A percentile compares a stretch with the other conserved stretches of the same genome.
These are phyloP conservation scores for Aspergillus clavatus DNA, from an alignment of 2,329 filamentous ascomycete species.

Conservation along the genomic window DNA sequence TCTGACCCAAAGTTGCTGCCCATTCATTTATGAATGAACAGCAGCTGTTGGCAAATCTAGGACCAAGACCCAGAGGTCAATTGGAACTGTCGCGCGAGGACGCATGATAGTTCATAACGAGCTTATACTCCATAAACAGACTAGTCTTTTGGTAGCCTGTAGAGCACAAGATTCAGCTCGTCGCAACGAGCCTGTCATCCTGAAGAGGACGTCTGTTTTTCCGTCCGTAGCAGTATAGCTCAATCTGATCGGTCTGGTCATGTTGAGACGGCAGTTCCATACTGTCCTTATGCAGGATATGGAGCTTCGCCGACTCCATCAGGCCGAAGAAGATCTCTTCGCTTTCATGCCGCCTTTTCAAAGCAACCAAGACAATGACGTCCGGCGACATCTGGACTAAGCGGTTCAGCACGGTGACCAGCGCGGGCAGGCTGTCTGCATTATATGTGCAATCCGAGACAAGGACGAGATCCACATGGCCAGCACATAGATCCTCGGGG, in stretches of 20 bases:
- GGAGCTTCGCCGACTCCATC: slow-evolving; percentile 43
- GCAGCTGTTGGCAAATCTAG: too few species aligned
- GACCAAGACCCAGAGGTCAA: too few species aligned
- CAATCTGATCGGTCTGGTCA: slow-evolving; percentile 32
- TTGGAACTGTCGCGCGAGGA: too few species aligned
- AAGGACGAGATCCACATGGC: slow-evolving; percentile 54
- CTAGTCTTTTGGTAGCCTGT: background rate
- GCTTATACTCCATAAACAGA: background rate
- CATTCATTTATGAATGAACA: too few species aligned
- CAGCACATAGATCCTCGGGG: slow-evolving; percentile 36
- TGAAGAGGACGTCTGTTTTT: background rate
- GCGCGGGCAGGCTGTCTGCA: slow-evolving; percentile 58
- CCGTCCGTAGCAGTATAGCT: slow-evolving; percentile 34
- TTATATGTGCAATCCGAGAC: slow-evolving; percentile 73
- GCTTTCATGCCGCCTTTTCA: slow-evolving; percentile 64
- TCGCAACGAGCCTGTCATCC: background rate
- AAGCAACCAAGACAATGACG: slow-evolving; percentile 54
- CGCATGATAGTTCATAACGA: background rate
- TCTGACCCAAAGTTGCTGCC: too few species aligned
- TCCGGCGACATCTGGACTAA: slow-evolving; percentile 47
- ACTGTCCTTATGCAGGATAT: slow-evolving; percentile 25
- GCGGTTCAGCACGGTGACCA: slow-evolving; percentile 54
- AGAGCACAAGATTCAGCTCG: background rate
- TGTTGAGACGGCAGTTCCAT: slow-evolving; percentile 37
- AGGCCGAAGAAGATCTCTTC: slow-evolving; percentile 63